phyloP scores from a whole-genome alignment of 805 yeast genomes.

The Maudiozyma bulderi region DNA sequence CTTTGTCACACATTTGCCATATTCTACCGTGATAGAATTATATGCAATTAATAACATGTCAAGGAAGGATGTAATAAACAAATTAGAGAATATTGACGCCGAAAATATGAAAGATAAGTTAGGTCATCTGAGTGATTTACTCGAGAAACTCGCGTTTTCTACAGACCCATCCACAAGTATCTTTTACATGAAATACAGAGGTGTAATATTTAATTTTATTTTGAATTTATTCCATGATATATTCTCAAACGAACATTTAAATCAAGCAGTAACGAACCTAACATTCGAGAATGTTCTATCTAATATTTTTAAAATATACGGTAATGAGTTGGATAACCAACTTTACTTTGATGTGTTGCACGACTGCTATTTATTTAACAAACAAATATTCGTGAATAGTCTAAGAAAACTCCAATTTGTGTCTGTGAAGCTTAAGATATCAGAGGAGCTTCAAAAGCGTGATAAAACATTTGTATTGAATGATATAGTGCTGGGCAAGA shows the following conservation, averaged over 20 bases:
- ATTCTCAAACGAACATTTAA: neutral
- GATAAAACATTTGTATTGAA: slow-evolving; percentile 12
- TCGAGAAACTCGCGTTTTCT: slow-evolving; percentile 14
- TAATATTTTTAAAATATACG: slow-evolving; percentile 17
- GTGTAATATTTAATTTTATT: slow-evolving; percentile 19
- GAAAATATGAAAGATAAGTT: neutral
- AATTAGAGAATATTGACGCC: slow-evolving; percentile 4
- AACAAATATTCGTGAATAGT: slow-evolving; percentile 7
- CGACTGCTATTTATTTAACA: slow-evolving; percentile 9
- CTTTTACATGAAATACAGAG: slow-evolving; percentile 24
- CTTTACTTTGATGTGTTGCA: slow-evolving; percentile 17
- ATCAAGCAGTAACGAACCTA: neutral
- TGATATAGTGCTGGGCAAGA: slow-evolving; percentile 1
- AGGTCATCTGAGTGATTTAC: neutral
- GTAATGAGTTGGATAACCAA: slow-evolving; percentile 21
- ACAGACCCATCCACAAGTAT: slow-evolving; percentile 11
- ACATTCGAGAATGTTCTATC: slow-evolving; percentile 2
- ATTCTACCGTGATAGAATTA: slow-evolving; percentile 22
- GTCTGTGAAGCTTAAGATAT: slow-evolving; percentile 22
- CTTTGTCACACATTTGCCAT: slow-evolving; percentile 25
- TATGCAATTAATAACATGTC: slow-evolving; percentile 24
- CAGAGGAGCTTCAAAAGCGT: slow-evolving; percentile 19
- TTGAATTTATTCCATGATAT: slow-evolving; percentile 10
- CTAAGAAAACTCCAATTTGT: slow-evolving; percentile 12
- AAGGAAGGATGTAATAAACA: slow-evolving; percentile 9